Conservation (phyloP, 768 basidiomycete genomes). For the Cystobasidium ongulense region DNA sequence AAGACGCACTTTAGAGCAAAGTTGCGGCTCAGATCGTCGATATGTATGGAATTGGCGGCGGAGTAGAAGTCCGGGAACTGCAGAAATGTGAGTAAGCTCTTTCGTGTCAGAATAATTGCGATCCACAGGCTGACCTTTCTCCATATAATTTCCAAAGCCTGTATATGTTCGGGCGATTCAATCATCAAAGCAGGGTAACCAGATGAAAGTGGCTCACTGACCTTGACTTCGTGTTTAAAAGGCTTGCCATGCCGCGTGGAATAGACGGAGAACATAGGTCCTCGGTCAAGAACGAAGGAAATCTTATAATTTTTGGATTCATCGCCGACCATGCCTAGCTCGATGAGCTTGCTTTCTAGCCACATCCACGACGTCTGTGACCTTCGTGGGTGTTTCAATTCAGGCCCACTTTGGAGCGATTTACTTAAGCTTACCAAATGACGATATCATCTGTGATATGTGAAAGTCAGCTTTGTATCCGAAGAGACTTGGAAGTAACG, state of each 20-base stretch:
- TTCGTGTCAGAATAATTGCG: not conserved
- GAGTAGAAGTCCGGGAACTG: constrained; percentile 40
- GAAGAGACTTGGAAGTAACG: not conserved
- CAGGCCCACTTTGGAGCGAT: not conserved
- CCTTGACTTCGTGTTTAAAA: constrained; percentile 70
- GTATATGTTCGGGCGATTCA: not conserved
- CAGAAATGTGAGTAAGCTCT: not conserved
- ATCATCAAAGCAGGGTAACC: not conserved
- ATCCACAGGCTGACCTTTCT: constrained; percentile 57
- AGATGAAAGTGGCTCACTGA: not conserved
- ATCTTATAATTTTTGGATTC: constrained; percentile 38
- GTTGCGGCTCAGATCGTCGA: constrained; percentile 84
- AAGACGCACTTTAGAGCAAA: constrained; percentile 61
- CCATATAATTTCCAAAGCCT: constrained; percentile 73
- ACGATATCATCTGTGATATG: not conserved
- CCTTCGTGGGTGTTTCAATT: not conserved
- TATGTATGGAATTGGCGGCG: constrained; percentile 69
- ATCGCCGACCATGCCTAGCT: constrained; percentile 59
- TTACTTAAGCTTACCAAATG: not conserved
- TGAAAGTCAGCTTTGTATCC: constrained; percentile 41
- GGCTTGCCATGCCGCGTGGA: constrained; percentile 63
- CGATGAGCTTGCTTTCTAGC: constrained; percentile 85
- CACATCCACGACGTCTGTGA: constrained; percentile 80
- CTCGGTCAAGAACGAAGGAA: constrained; percentile 46
- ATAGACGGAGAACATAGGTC: constrained; percentile 83